phyloP scores from a whole-genome alignment of 139 green algal species.

The Chlorella ohadii region DNA sequence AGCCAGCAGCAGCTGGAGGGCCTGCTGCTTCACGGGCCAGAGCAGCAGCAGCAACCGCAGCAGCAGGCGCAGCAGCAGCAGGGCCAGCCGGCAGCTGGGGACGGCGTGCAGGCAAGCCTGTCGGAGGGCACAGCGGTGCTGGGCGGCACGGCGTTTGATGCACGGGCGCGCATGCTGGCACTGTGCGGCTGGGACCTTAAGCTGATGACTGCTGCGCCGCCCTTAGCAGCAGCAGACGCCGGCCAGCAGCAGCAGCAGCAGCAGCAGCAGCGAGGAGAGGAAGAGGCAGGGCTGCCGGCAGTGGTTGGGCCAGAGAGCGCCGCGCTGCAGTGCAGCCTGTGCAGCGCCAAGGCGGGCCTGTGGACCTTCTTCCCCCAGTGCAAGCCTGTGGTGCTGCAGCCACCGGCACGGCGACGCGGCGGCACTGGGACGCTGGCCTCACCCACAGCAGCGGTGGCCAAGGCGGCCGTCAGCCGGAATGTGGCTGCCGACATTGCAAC shows the following conservation, averaged over 20 bases:
- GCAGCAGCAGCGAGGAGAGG: background rate
- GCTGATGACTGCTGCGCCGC: background rate
- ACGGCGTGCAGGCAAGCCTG: background rate
- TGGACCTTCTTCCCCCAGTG: conserved; percentile 54
- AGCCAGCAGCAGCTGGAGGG: background rate
- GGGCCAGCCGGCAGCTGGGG: background rate
- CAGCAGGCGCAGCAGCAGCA: background rate
- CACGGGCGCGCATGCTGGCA: conserved; percentile 39
- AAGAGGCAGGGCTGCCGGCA: background rate
- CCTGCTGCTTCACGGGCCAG: conserved; percentile 21
- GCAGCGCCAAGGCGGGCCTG: conserved; percentile 50
- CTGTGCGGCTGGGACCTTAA: conserved; percentile 58
- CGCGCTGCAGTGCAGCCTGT: conserved; percentile 56
- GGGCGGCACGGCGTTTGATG: conserved; percentile 5
- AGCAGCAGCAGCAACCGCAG: background rate
- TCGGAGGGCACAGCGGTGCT: conserved; percentile 8
- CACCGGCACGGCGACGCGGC: background rate
- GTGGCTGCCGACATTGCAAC: conserved; percentile 14
- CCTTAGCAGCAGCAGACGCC: background rate
- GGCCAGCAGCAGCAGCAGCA: background rate
- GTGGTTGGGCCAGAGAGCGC: conserved; percentile 27
- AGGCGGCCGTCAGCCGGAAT: background rate
- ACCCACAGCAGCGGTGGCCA: background rate
- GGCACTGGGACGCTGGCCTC: too few relatives aligned
- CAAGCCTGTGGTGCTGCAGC: conserved; percentile 10